Evolutionary conservation across 441 rosid species (phyloP), one percentile per base, ranked within the genome.

Genomic region (Erodium chrysanthum): DNA sequence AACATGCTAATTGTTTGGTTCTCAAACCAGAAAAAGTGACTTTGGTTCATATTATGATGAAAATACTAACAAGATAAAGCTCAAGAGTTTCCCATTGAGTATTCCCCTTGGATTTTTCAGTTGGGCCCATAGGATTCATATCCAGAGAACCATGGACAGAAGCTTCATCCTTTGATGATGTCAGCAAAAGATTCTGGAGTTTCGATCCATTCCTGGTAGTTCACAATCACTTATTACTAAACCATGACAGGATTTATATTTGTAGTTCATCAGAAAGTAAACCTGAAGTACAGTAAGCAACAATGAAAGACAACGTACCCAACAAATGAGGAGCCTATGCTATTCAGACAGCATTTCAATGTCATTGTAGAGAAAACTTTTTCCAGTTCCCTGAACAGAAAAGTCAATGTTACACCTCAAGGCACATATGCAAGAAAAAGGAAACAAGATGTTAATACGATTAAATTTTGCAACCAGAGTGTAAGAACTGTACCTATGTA

Each of bases 81-180:
- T 92, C 98, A 48, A 95, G 97, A 76, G 81, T 82, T 79, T 88
- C 98, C 99, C 99, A 92, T 52, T 83, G 87, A 77, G 74, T 76
- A 73, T 79, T 83, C 69, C 84, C 79, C 70, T 73, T 81, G 64
- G 78, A 65, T 68, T 86, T 83, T 29, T 79, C 84, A 80, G 63
- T 54, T 50, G 63, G 63, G 31, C 29, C 63, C 63, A 75, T 62
- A 68, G 60, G 71, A 69, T 63, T 82, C 54, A 71, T 71, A 68
- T 84, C 94, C 72, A 86, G 84, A 23, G 88, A 85, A 80, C 80
- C 78, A 66, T 73, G 81, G 68, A 78, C 66, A 66, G 63, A 78
- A 68, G 76, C 72, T 81, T 85, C 93, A 70, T 91, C 88, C 27
- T 67, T 79, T 31, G 35, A 31, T 50, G 90, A 79, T 68, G 86